Percentiles rank a stretch among this genome's conserved stretches.
These are phyloP conservation scores for Lojkania enalia DNA, from an alignment of 2,329 filamentous ascomycete species.

Conservation along the genomic window DNA sequence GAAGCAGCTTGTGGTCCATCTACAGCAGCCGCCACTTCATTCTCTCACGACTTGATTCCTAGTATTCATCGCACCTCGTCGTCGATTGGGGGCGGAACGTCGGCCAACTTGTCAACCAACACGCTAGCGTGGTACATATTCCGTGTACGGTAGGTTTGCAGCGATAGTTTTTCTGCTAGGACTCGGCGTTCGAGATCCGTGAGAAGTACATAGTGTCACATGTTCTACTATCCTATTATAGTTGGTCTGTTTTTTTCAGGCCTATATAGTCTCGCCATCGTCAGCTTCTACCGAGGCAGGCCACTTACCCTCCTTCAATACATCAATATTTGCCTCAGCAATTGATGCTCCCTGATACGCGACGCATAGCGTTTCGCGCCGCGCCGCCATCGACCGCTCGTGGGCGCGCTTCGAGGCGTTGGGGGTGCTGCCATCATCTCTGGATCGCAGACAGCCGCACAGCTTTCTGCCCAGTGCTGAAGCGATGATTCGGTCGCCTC, in stretches of 20 bases:
- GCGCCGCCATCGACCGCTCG: slow-evolving; percentile 11
- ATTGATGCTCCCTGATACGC: too few relatives aligned
- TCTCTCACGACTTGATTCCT: slow-evolving; percentile 14
- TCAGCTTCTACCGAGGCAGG: too few relatives aligned
- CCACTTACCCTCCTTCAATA: too few relatives aligned
- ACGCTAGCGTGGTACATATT: slow-evolving; percentile 21
- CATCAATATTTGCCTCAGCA: too few relatives aligned
- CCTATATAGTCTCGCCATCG: too few relatives aligned
- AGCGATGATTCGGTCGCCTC: slow-evolving; percentile 7
- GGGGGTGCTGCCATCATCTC: slow-evolving; percentile 18
- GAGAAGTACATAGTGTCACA: too few relatives aligned
- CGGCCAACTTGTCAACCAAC: slow-evolving; percentile 13
- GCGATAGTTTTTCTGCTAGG: slow-evolving; percentile 21
- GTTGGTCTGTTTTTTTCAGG: too few relatives aligned
- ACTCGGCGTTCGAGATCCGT: slow-evolving; percentile 19
- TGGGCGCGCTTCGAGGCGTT: slow-evolving; percentile 17
- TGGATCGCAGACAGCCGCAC: slow-evolving; percentile 7
- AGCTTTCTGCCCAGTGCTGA: slow-evolving; percentile 11
- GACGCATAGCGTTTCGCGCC: slow-evolving; percentile 12
- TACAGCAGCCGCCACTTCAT: slow-evolving; percentile 5
- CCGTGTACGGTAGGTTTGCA: slow-evolving; percentile 23
- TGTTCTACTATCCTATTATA: too few relatives aligned
- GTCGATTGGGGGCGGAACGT: slow-evolving; percentile 16
- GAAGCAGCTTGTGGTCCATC: slow-evolving; percentile 5
- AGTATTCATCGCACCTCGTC: slow-evolving; percentile 18